phyloP scores from a whole-genome alignment of 169 alveolate genomes.

The Toxoplasma gondii region DNA sequence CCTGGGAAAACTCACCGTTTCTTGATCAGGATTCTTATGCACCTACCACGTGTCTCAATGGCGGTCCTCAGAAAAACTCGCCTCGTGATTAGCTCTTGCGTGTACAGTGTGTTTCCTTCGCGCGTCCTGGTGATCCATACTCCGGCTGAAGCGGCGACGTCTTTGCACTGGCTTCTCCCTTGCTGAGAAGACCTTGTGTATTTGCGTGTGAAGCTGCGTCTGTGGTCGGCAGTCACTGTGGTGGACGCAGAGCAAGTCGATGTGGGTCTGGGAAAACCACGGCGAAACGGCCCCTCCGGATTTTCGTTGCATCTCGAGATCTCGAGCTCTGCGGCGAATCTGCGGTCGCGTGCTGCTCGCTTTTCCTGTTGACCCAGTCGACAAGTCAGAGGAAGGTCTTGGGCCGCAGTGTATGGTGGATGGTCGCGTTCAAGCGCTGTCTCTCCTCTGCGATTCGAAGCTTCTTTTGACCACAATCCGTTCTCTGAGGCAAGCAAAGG shows the following conservation, averaged over 20 bases:
- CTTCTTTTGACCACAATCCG: background rate
- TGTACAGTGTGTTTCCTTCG: background rate
- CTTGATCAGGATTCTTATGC: no score
- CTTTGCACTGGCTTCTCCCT: background rate
- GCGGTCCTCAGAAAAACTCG: no score
- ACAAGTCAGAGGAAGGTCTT: background rate
- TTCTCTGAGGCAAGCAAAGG: no score
- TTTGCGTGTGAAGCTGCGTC: background rate
- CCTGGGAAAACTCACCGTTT: no score
- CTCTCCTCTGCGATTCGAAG: background rate
- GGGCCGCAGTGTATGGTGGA: background rate
- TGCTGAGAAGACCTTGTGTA: background rate
- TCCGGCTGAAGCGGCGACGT: conserved; percentile 15
- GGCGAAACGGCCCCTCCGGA: no score
- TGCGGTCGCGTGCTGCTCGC: background rate
- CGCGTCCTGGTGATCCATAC: background rate
- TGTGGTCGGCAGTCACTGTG: background rate
- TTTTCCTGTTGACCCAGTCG: background rate
- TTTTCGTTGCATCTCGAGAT: background rate
- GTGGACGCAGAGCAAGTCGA: background rate
- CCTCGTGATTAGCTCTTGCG: no score
- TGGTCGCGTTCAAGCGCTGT: background rate
- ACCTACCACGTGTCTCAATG: no score
- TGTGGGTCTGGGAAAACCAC: no score
- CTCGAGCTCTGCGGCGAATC: background rate